A percentile compares a stretch with the other conserved stretches of the same genome.
These are phyloP conservation scores for Aspergillus intermedius DNA, from an alignment of 2,329 filamentous ascomycete species.

Conservation along the genomic window DNA sequence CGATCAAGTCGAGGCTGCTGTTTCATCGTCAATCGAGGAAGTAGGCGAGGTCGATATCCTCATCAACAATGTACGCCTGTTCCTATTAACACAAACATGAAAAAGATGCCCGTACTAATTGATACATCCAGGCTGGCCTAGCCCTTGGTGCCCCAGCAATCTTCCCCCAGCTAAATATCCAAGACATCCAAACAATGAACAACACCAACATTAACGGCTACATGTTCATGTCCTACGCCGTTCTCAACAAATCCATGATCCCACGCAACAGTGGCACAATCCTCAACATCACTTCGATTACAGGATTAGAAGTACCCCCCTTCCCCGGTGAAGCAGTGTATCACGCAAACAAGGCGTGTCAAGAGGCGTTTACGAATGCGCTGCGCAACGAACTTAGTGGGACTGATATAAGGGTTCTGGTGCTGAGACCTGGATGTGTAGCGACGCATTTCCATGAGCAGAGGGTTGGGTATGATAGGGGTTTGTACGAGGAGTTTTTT, in stretches of 20 bases:
- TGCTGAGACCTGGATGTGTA: constrained; percentile 43
- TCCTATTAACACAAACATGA: no score
- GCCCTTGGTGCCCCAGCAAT: constrained; percentile 41
- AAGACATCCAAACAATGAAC: constrained; percentile 41
- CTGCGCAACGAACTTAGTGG: constrained; percentile 43
- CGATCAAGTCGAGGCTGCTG: constrained; percentile 17
- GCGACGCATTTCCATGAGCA: constrained; percentile 45
- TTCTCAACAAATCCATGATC: constrained; percentile 41
- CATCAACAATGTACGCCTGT: constrained; percentile 37
- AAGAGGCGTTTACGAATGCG: constrained; percentile 46
- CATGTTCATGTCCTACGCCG: constrained; percentile 42
- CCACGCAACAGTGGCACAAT: constrained; percentile 38
- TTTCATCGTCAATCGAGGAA: constrained; percentile 26
- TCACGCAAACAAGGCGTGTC: constrained; percentile 43
- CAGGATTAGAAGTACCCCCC: constrained; percentile 43
- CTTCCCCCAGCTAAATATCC: constrained; percentile 40
- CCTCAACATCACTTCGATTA: constrained; percentile 44
- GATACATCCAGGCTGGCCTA: constrained; percentile 34
- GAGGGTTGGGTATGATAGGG: constrained; percentile 40
- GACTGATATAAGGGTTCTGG: constrained; percentile 43
- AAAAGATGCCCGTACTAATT: no score
- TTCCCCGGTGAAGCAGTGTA: constrained; percentile 47
- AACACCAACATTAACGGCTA: constrained; percentile 44
- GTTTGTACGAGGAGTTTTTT: constrained; percentile 7
- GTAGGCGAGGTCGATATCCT: constrained; percentile 39